Percentiles rank a stretch among this genome's conserved stretches.
These are phyloP conservation scores for Fusarium napiforme DNA, from an alignment of 2,329 filamentous ascomycete species.

Conservation along the genomic window DNA sequence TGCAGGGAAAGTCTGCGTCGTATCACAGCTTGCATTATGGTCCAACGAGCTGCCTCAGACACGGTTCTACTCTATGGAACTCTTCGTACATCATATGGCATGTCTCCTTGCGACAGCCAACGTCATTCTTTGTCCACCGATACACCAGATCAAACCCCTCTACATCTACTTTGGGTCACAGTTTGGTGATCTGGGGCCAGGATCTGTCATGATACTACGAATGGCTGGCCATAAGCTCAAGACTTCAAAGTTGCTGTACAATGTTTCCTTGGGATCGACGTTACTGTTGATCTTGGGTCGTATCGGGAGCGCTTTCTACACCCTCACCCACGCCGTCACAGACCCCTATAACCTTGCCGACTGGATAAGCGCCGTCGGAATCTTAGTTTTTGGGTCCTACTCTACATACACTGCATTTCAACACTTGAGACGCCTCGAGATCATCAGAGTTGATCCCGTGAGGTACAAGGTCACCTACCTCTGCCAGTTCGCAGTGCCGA, in stretches of 20 bases:
- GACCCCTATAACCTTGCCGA: constrained; percentile 35
- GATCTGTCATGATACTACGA: constrained; percentile 34
- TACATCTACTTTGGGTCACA: constrained; percentile 44
- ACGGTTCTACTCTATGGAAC: constrained; percentile 28
- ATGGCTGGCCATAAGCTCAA: constrained; percentile 20
- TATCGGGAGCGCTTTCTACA: constrained; percentile 28
- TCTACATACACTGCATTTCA: constrained; percentile 18
- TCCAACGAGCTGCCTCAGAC: constrained; percentile 32
- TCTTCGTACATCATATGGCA: constrained; percentile 43
- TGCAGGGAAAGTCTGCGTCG: constrained; percentile 39
- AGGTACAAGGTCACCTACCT: constrained; percentile 18
- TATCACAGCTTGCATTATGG: constrained; percentile 41
- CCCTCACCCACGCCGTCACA: constrained; percentile 29
- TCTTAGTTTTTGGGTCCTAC: constrained; percentile 40
- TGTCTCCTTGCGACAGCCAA: constrained; percentile 40
- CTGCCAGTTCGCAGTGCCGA: constrained; percentile 11
- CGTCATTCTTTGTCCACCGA: constrained; percentile 31
- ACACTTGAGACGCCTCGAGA: constrained; percentile 33
- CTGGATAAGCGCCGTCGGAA: constrained; percentile 36
- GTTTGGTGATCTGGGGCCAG: constrained; percentile 39
- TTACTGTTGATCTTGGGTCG: constrained; percentile 26
- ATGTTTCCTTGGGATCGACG: constrained; percentile 24
- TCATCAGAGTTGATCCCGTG: constrained; percentile 21
- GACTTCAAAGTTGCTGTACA: constrained; percentile 31
- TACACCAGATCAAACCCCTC: constrained; percentile 43